A percentile compares a stretch with the other conserved stretches of the same genome.
Conservation (phyloP, 345 rosid genomes). For the Heritiera fomes region DNA sequence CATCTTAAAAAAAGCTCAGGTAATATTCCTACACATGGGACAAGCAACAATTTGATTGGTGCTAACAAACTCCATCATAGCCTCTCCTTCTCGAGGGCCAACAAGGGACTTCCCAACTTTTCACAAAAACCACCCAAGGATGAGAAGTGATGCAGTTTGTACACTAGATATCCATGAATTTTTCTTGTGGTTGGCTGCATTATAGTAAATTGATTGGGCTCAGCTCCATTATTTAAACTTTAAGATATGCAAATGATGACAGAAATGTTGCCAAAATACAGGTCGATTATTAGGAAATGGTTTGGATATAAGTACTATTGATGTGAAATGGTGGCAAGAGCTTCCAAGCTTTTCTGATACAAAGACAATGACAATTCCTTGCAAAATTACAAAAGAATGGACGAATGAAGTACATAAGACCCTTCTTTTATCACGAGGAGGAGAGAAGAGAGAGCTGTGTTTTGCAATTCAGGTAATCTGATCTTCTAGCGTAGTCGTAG, state of each 20-base stretch:
- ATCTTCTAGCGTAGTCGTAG: no score
- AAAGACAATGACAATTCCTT: conserved; percentile 51
- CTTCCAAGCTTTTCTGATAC: conserved; percentile 35
- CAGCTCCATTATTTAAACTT: neutral
- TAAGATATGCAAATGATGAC: neutral
- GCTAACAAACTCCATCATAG: neutral
- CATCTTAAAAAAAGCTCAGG: neutral
- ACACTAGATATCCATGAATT: neutral
- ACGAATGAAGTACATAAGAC: conserved; percentile 39
- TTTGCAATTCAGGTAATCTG: no score
- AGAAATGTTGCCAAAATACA: neutral
- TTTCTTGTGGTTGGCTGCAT: neutral
- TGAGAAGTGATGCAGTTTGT: neutral
- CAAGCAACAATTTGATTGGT: conserved; percentile 19
- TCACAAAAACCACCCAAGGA: neutral
- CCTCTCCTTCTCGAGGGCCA: neutral
- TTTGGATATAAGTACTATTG: neutral
- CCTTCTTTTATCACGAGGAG: conserved; percentile 25
- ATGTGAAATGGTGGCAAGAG: conserved; percentile 22
- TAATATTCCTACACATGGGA: neutral
- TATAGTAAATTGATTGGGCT: neutral
- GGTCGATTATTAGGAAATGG: conserved; percentile 18
- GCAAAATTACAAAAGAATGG: conserved; percentile 40
- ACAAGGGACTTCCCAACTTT: neutral
- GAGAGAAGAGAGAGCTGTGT: conserved; percentile 15